Evolutionary conservation across 345 rosid genomes (phyloP).

Genomic region (Gossypium herbaceum): DNA sequence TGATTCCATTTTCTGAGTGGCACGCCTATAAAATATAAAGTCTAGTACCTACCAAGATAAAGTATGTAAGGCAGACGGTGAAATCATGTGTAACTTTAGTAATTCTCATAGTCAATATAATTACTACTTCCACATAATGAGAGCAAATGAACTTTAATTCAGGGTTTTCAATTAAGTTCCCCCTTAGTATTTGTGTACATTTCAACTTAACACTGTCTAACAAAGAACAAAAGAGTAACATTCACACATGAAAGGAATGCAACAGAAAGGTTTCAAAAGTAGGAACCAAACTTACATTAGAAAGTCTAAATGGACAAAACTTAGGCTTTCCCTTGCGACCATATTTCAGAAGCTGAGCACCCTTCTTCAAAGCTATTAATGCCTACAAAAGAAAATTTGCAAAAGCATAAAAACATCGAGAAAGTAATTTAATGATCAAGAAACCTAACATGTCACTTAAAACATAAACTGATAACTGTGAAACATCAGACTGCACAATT

Average conservation of each 20-base stretch:
- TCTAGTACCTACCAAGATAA: background rate
- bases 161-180: background rate
- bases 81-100: background rate
- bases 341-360: conserved; percentile 86
- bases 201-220: conserved; percentile 4
- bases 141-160: background rate
- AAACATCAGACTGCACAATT: background rate
- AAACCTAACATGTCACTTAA: background rate
- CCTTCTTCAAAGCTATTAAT: conserved; percentile 82
- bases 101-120: background rate
- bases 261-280: background rate
- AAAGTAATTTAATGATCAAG: background rate
- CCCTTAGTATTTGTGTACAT: conserved; percentile 13
- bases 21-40: background rate
- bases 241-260: conserved; percentile 4
- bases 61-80: background rate
- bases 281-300: conserved; percentile 58
- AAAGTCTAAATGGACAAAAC: conserved; percentile 87
- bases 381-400: conserved; percentile 49
- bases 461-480: background rate
- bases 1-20: background rate
- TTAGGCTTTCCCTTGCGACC: conserved; percentile 98
- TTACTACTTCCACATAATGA: background rate
- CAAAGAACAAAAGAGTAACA: conserved; percentile 9
- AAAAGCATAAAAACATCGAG: background rate